phyloP scores from a whole-genome alignment of 2,329 filamentous ascomycete species.

The Penicillium sp. region DNA sequence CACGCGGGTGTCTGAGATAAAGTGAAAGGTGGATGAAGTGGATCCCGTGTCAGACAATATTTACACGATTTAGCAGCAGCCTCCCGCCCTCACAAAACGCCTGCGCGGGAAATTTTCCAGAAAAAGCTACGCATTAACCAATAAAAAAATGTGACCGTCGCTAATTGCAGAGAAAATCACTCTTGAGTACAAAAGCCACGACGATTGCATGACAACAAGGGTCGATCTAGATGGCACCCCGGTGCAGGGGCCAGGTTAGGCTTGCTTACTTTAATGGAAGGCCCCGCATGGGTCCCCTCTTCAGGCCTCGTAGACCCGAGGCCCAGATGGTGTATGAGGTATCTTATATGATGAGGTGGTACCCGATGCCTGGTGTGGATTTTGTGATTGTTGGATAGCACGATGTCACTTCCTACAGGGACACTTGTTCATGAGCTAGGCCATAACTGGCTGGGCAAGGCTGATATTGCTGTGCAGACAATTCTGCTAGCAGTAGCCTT shows the following conservation, averaged over 20 bases:
- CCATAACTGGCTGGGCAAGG: conserved; percentile 28
- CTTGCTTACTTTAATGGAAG: conserved; percentile 7
- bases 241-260: conserved; percentile 6
- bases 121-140: neutral
- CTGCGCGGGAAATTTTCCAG: neutral
- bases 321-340: neutral
- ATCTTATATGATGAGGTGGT: conserved; percentile 5
- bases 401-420: conserved; percentile 17
- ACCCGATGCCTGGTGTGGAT: neutral
- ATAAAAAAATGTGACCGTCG: neutral
- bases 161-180: neutral
- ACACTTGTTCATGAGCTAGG: conserved; percentile 20
- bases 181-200: neutral
- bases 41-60: conserved; percentile 2
- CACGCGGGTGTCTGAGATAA: conserved; percentile 22
- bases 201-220: conserved; percentile 3
- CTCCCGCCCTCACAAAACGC: conserved; percentile 1
- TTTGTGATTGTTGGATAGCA: neutral
- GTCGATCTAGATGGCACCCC: neutral
- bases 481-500: conserved; percentile 18
- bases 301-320: conserved; percentile 1
- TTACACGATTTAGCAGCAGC: neutral
- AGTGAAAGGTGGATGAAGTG: conserved; percentile 12
- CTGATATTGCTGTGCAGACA: conserved; percentile 26
- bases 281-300: conserved; percentile 2